Evolutionary conservation across 1,139 yeast genomes (phyloP).

Genomic region (Hansenula lynferdii): DNA sequence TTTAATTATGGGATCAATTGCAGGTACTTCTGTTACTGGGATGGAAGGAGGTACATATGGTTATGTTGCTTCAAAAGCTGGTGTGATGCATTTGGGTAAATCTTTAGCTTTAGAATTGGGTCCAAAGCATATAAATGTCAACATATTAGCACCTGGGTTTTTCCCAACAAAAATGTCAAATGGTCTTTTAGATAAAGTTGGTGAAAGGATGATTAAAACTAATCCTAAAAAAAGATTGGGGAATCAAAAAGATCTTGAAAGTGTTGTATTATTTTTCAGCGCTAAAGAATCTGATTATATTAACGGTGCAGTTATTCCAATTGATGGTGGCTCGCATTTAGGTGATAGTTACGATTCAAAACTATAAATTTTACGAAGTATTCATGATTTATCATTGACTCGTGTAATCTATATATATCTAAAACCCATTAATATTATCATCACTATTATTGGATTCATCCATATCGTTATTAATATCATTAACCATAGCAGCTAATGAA

Average conservation of each 20-base stretch:
- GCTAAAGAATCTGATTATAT: constrained; percentile 56
- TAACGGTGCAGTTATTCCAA: constrained; percentile 68
- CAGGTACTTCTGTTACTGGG: constrained; percentile 37
- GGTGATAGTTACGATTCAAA: constrained; percentile 16
- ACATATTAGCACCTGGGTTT: constrained; percentile 73
- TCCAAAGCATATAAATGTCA: constrained; percentile 61
- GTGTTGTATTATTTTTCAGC: constrained; percentile 54
- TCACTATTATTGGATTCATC: constrained; percentile 9
- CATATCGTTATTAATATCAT: constrained; percentile 9
- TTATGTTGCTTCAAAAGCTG: constrained; percentile 74
- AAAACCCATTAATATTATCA: constrained; percentile 5
- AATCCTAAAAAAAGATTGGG: constrained; percentile 72
- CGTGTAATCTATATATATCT: background rate
- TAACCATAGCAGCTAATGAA: constrained; percentile 9
- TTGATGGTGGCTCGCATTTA: constrained; percentile 61
- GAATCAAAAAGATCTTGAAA: constrained; percentile 53
- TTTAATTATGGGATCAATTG: constrained; percentile 63
- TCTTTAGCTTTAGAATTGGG: constrained; percentile 61
- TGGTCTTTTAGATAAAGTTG: constrained; percentile 53
- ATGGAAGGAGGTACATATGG: constrained; percentile 58
- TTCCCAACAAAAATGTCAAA: constrained; percentile 76
- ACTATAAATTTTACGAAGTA: background rate
- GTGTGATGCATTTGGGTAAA: constrained; percentile 66
- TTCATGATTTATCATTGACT: too few relatives aligned
- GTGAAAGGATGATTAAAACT: constrained; percentile 40